phyloP scores from a whole-genome alignment of 2,329 filamentous ascomycete species.

The Sporothrix brunneoviolacea region DNA sequence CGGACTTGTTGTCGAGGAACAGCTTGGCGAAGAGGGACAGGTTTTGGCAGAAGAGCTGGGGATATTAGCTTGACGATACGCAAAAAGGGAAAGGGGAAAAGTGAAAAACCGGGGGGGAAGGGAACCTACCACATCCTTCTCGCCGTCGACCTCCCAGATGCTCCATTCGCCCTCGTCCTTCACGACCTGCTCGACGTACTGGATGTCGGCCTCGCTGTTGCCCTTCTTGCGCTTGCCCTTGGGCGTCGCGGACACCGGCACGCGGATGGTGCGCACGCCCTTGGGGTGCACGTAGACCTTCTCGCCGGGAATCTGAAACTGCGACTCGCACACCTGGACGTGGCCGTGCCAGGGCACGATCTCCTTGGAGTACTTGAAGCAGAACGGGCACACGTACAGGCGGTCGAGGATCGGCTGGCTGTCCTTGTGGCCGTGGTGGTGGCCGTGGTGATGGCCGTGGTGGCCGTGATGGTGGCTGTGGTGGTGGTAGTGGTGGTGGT shows the following conservation, averaged over 20 bases:
- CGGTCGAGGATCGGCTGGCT: constrained; percentile 48
- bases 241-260: constrained; percentile 26
- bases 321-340: constrained; percentile 49
- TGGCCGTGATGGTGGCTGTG: background rate
- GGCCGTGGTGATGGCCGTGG: constrained; percentile 16
- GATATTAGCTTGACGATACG: no score
- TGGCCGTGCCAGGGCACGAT: constrained; percentile 53
- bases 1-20: constrained; percentile 95
- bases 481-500: constrained; percentile 10
- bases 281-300: constrained; percentile 65
- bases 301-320: constrained; percentile 51
- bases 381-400: constrained; percentile 83
- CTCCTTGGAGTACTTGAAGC: constrained; percentile 82
- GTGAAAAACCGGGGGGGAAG: no score
- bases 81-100: no score
- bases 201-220: constrained; percentile 19
- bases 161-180: constrained; percentile 67
- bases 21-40: constrained; percentile 94
- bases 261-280: constrained; percentile 34
- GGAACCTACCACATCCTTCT: constrained; percentile 70
- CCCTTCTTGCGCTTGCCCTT: constrained; percentile 32
- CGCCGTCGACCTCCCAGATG: constrained; percentile 89
- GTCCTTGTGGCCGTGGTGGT: constrained; percentile 25
- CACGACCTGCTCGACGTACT: constrained; percentile 38
- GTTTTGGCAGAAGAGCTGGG: constrained; percentile 93